Percentiles rank a stretch among this genome's conserved stretches.
phyloP scores from a whole-genome alignment of 2,329 filamentous ascomycete species.

The Onygena corvina region DNA sequence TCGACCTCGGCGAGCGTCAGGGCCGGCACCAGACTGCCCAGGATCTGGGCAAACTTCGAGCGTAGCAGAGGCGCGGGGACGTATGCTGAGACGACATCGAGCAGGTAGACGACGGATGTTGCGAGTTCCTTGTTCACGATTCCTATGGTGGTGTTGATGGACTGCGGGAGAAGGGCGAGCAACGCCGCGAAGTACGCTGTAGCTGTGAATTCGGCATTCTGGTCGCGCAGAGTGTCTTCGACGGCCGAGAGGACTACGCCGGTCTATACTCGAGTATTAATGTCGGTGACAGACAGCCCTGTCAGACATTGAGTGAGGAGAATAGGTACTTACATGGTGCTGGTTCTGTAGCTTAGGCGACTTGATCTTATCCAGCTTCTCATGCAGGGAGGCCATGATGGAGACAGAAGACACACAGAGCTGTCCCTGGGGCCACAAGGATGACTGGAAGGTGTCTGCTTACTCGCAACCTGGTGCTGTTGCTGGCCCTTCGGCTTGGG shows the following conservation, averaged over 20 bases:
- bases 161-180: constrained; percentile 71
- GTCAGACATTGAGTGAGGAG: constrained; percentile 2
- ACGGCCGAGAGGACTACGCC: constrained; percentile 79
- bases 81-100: constrained; percentile 79
- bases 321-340: constrained; percentile 55
- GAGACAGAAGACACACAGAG: constrained; percentile 20
- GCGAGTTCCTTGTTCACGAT: constrained; percentile 70
- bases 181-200: constrained; percentile 96
- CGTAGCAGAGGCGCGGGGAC: constrained; percentile 77
- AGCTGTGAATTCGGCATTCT: constrained; percentile 68
- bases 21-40: constrained; percentile 72
- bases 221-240: constrained; percentile 81
- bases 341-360: constrained; percentile 93
- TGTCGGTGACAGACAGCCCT: constrained; percentile 15
- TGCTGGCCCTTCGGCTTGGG: background rate
- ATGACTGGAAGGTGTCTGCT: background rate
- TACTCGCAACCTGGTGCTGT: background rate
- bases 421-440: background rate
- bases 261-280: constrained; percentile 43
- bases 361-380: constrained; percentile 94
- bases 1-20: constrained; percentile 70
- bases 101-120: constrained; percentile 81
- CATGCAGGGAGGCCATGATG: constrained; percentile 55
- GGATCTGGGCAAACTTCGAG: constrained; percentile 89
- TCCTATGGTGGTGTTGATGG: constrained; percentile 49